Evolutionary conservation across 2,329 filamentous ascomycete genomes (phyloP).

Genomic region (Clarireedia paspali): DNA sequence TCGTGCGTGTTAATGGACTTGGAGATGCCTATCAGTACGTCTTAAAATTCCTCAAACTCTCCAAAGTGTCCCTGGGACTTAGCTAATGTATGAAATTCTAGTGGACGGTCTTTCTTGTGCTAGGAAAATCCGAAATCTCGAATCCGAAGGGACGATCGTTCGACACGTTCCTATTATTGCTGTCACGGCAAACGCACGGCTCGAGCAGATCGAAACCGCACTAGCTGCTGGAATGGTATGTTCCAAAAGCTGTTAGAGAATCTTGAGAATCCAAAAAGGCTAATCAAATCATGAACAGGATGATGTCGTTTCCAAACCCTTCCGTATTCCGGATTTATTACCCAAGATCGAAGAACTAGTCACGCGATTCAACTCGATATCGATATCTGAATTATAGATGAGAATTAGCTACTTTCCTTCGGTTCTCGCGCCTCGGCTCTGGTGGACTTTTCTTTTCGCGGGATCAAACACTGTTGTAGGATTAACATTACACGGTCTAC

Average conservation of each 20-base stretch:
- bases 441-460: too few species aligned
- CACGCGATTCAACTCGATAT: not conserved
- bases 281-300: constrained; percentile 37
- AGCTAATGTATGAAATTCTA: not conserved
- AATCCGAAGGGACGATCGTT: constrained; percentile 51
- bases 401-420: not conserved
- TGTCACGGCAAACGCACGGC: constrained; percentile 74
- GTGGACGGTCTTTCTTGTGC: constrained; percentile 73
- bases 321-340: constrained; percentile 63
- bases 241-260: not conserved
- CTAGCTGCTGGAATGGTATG: constrained; percentile 66
- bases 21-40: constrained; percentile 62
- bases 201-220: constrained; percentile 65
- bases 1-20: constrained; percentile 71
- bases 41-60: constrained; percentile 58
- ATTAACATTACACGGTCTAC: too few species aligned
- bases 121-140: constrained; percentile 58
- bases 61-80: constrained; percentile 35
- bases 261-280: constrained; percentile 15
- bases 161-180: constrained; percentile 69
- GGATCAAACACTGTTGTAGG: too few species aligned
- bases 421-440: not conserved
- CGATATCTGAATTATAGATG: not conserved
- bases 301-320: constrained; percentile 73
- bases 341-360: constrained; percentile 52